phyloP scores from a whole-genome alignment of 2,329 filamentous ascomycete species.

The Pseudocercospora fijiensis region DNA sequence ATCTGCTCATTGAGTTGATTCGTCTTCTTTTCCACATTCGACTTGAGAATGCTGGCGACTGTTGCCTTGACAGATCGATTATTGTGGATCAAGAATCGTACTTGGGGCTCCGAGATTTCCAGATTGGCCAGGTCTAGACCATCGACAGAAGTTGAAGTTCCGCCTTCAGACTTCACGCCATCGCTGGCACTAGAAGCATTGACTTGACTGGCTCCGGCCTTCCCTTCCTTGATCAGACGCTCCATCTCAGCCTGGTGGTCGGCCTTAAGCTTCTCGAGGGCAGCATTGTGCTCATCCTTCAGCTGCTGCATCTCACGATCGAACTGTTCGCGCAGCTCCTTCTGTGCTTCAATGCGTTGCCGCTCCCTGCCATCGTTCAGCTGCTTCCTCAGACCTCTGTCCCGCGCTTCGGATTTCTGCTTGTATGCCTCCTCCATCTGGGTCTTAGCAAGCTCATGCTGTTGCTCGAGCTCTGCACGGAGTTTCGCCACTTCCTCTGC shows the following conservation, averaged over 20 bases:
- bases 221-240: constrained; percentile 38
- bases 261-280: constrained; percentile 42
- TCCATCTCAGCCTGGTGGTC: constrained; percentile 42
- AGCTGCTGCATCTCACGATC: constrained; percentile 52
- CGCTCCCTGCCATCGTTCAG: constrained; percentile 51
- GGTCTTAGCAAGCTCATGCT: constrained; percentile 40
- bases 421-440: constrained; percentile 53
- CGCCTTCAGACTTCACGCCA: constrained; percentile 37
- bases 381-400: constrained; percentile 66
- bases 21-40: constrained; percentile 44
- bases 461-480: constrained; percentile 41
- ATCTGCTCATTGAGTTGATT: constrained; percentile 40
- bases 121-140: constrained; percentile 31
- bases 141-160: constrained; percentile 28
- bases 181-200: constrained; percentile 36
- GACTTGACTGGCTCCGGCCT: constrained; percentile 40
- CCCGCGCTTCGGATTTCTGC: constrained; percentile 65
- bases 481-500: constrained; percentile 44
- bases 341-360: constrained; percentile 39
- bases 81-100: constrained; percentile 50
- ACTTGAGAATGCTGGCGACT: constrained; percentile 53
- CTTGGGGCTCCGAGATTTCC: constrained; percentile 51
- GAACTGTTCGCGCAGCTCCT: constrained; percentile 43
- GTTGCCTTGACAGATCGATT: constrained; percentile 53
- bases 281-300: constrained; percentile 48